Evolutionary conservation across 2,329 filamentous ascomycete species (phyloP).

Genomic region (Knufia petricola): DNA sequence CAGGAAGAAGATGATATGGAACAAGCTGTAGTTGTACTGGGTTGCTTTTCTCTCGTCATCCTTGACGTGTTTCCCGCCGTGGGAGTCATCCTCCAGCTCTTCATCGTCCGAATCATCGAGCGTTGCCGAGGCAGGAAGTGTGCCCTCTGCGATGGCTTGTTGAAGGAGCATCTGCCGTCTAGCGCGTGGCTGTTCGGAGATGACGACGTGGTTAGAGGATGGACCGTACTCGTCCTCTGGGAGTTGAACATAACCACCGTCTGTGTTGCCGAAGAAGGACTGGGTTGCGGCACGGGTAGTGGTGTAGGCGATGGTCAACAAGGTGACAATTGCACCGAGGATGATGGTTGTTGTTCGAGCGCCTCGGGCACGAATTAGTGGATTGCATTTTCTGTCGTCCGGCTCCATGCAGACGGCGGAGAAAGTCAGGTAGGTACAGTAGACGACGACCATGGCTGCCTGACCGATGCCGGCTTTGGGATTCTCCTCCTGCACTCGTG

Average conservation of each 20-base stretch:
- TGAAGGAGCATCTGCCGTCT: constrained; percentile 90
- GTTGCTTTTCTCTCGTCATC: constrained; percentile 85
- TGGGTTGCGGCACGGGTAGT: constrained; percentile 84
- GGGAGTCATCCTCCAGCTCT: constrained; percentile 25
- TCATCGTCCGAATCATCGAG: constrained; percentile 61
- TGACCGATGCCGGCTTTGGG: constrained; percentile 92
- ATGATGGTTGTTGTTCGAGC: constrained; percentile 85
- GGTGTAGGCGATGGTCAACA: constrained; percentile 94
- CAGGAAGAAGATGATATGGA: constrained; percentile 96
- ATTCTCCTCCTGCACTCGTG: constrained; percentile 81
- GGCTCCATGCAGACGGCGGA: constrained; percentile 98
- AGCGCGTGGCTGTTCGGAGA: constrained; percentile 58
- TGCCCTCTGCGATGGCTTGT: constrained; percentile 84
- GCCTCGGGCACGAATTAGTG: constrained; percentile 70
- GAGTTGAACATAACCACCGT: constrained; percentile 40
- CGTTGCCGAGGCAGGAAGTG: constrained; percentile 80
- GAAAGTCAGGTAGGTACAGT: constrained; percentile 98
- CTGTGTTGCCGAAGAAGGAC: constrained; percentile 38
- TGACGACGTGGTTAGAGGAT: constrained; percentile 60
- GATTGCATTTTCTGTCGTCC: constrained; percentile 89
- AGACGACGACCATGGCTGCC: constrained; percentile 90
- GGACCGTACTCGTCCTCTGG: constrained; percentile 70
- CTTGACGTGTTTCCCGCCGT: constrained; percentile 52
- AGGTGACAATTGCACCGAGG: constrained; percentile 87
- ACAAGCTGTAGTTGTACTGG: constrained; percentile 92